Base-by-base conservation (phyloP, 2,329 filamentous ascomycete genomes). In the Esteya vermicola region DNA sequence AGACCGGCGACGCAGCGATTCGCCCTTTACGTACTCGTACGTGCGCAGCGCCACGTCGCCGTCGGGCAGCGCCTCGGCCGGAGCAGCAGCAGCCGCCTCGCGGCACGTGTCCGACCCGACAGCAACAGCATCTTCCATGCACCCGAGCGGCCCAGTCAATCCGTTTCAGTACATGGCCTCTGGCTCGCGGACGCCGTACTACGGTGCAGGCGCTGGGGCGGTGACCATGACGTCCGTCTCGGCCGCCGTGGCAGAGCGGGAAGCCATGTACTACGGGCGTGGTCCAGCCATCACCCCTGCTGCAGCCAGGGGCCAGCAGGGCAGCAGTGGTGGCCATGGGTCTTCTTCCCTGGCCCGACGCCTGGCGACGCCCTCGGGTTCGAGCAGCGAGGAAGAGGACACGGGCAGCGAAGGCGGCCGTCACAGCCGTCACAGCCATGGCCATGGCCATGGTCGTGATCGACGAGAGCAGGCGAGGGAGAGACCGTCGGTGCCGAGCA, bases 161-260 rank as follows among this genome's bases (percentile, higher is more conserved):
- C 69, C 70, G 5, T 74, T 75, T 43, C 61, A 63, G 45, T 75
- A 66, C 50, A 68, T 72, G 54, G 67, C 64, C 4, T 57, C 56
- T 19, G 65, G 63, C 12, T 51, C 66, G 27, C 62, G 60, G 25
- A 54, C 53, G 39, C 49, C 61, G 13, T 54, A 58, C 39, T 50
- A 56, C 23, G 45, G 53, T 39, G 53, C 52, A 38, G 53, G 57
- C 46, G 48, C 54, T 35, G 53, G 51, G 36, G 47, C 54, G 13
- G 53, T 58, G 34, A n/a, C n/a, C n/a, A n/a, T n/a, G n/a, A n/a
- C n/a, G 58, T 59, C 47, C 57, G 61, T 38, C 56, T 59, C 37
- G 50, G 53, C 14, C 14, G 35, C 26, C 2, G n/a, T 26, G n/a
- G n/a, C 6, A 7, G 10, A 59, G n/a, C 51, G 57, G 26, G 51